Evolutionary conservation across 345 rosid species (phyloP).

Genomic region (Salix purpurea): DNA sequence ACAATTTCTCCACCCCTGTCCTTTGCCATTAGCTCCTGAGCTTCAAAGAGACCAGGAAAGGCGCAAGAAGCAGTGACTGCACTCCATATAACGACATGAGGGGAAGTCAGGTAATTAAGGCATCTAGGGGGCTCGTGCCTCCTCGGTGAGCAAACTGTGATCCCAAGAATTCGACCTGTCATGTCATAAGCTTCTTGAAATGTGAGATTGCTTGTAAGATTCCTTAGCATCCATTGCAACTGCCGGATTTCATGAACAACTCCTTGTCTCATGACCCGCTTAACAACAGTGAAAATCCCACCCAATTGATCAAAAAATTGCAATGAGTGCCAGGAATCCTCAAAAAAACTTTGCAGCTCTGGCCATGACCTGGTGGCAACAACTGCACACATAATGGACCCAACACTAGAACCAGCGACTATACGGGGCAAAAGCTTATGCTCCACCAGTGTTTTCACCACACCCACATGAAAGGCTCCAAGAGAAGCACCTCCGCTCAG

Average conservation of each 20-base stretch:
- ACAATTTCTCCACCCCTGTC: conserved; percentile 89
- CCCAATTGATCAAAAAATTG: conserved; percentile 96
- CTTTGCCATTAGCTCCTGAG: conserved; percentile 98
- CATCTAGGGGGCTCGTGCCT: conserved; percentile 99
- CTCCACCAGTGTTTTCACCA: conserved; percentile 81
- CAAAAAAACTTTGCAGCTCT: conserved; percentile 86
- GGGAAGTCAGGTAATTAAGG: conserved; percentile 93
- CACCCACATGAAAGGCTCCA: conserved; percentile 91
- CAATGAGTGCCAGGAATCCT: conserved; percentile 69
- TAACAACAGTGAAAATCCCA: conserved; percentile 74
- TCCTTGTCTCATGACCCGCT: conserved; percentile 79
- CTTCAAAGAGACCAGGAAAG: conserved; percentile 96
- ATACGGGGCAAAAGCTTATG: conserved; percentile 89
- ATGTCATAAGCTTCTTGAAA: conserved; percentile 98
- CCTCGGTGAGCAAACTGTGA: conserved; percentile 95
- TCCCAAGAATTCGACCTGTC: conserved; percentile 90
- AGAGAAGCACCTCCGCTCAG: conserved; percentile 99
- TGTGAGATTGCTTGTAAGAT: conserved; percentile 89
- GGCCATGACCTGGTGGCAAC: conserved; percentile 97
- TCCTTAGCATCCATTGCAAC: conserved; percentile 82
- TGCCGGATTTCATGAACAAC: conserved; percentile 91
- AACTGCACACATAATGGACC: conserved; percentile 79
- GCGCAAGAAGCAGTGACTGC: conserved; percentile 99
- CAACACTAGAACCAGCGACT: conserved; percentile 97
- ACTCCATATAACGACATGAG: conserved; percentile 99